Conservation (phyloP, 2,329 filamentous ascomycete species). For the Leptographium radiaticola region DNA sequence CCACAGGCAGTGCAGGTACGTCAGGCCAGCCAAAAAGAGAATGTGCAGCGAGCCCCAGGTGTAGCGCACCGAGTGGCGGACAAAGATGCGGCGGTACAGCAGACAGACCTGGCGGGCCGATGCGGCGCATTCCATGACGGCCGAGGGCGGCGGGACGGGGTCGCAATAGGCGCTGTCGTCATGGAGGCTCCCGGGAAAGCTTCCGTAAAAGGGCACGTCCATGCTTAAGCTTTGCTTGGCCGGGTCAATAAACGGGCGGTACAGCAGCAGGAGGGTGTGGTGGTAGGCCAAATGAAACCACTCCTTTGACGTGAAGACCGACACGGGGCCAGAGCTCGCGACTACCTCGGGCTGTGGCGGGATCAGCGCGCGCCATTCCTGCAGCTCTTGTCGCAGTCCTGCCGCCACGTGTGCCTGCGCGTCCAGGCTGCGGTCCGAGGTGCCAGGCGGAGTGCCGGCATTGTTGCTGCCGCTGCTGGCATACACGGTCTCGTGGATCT, state of each 20-base stretch:
- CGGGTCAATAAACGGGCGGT: constrained; percentile 16
- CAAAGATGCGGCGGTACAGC: constrained; percentile 21
- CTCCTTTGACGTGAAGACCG: constrained; percentile 21
- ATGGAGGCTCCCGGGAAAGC: not conserved
- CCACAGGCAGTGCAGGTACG: constrained; percentile 22
- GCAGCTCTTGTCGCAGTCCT: constrained; percentile 14
- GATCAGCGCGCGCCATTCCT: constrained; percentile 12
- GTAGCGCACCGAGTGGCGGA: constrained; percentile 15
- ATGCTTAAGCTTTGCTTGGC: not conserved
- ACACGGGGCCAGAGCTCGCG: constrained; percentile 5
- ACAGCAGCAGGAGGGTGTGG: constrained; percentile 24
- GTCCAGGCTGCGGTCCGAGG: constrained; percentile 4
- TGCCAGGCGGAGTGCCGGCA: not conserved
- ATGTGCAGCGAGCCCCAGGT: constrained; percentile 23
- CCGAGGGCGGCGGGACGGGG: not conserved
- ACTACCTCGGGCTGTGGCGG: not conserved
- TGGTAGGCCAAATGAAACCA: constrained; percentile 27
- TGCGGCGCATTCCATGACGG: constrained; percentile 9
- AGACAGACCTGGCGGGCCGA: constrained; percentile 19
- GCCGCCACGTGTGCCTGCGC: not conserved
- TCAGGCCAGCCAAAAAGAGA: constrained; percentile 21
- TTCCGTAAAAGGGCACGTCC: not conserved
- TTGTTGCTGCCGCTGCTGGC: not conserved
- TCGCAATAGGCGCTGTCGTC: not conserved
- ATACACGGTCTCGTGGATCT: constrained; percentile 16